These are phyloP conservation scores for Penicillium freii DNA, from an alignment of 2,329 filamentous ascomycete genomes.

Conservation along the genomic window DNA sequence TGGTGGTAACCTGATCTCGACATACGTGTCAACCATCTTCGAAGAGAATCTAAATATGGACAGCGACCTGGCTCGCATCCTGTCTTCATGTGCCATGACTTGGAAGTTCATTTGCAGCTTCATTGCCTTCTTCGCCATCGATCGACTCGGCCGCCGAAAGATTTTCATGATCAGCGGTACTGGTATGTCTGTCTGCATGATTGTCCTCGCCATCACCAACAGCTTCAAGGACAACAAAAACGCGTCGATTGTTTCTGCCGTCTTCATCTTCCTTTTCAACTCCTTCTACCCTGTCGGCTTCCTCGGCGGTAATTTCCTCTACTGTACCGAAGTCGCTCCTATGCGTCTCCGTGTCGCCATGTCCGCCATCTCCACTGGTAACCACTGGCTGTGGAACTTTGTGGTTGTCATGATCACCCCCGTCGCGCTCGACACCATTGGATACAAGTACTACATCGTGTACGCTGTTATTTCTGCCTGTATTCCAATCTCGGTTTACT, in stretches of 20 bases:
- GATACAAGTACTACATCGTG: conserved; percentile 24
- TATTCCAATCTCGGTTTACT: conserved; percentile 20
- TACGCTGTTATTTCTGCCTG: conserved; percentile 22
- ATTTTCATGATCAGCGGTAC: conserved; percentile 54
- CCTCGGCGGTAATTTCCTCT: conserved; percentile 25
- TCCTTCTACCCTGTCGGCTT: conserved; percentile 25
- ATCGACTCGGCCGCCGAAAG: conserved; percentile 51
- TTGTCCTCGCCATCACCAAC: conserved; percentile 47
- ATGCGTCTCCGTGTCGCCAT: conserved; percentile 27
- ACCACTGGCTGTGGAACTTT: conserved; percentile 27
- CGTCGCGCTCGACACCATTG: conserved; percentile 23
- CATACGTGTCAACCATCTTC: conserved; percentile 24
- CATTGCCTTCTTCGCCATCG: conserved; percentile 53
- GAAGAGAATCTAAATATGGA: conserved; percentile 23
- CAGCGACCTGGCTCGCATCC: conserved; percentile 30
- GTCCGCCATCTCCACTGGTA: conserved; percentile 23
- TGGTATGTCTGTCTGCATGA: conserved; percentile 57
- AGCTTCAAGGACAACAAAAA: conserved; percentile 30
- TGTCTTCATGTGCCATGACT: conserved; percentile 53
- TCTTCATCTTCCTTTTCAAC: conserved; percentile 27
- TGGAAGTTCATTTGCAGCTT: conserved; percentile 58
- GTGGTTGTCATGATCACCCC: conserved; percentile 26
- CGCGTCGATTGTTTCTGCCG: conserved; percentile 17
- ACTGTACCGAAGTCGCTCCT: conserved; percentile 26
- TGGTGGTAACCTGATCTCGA: conserved; percentile 23